A percentile compares a stretch with the other conserved stretches of the same genome.
Evolutionary conservation across 768 basidiomycete species (phyloP).

Genomic region (Paxillus ammoniavirescens): DNA sequence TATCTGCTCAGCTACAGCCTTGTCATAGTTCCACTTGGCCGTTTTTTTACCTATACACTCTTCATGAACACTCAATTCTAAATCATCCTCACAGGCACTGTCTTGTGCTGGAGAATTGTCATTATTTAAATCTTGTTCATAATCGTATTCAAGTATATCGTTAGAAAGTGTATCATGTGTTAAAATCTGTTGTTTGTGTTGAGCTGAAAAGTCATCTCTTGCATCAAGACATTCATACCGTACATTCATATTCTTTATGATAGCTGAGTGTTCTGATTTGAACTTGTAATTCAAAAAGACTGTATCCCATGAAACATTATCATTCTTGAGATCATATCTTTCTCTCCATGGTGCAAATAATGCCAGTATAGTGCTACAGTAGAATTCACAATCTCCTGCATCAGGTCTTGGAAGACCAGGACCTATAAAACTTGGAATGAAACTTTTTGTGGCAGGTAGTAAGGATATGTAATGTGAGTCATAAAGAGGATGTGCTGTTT

Average conservation of each 20-base stretch:
- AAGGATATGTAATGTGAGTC: background rate
- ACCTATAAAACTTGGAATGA: background rate
- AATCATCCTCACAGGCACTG: too few species aligned
- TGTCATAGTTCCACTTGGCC: background rate
- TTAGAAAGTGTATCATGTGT: background rate
- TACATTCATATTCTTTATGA: background rate
- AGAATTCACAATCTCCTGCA: background rate
- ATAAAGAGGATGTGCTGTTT: background rate
- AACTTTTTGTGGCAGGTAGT: background rate
- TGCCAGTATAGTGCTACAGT: background rate
- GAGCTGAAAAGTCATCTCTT: background rate
- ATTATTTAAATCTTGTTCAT: background rate
- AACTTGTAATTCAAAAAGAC: background rate
- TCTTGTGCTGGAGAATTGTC: background rate
- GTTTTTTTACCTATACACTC: background rate
- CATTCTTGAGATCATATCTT: background rate
- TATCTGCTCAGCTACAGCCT: background rate
- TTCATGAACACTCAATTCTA: too few species aligned
- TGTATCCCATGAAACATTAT: background rate
- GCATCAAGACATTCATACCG: background rate
- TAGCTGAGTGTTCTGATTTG: background rate
- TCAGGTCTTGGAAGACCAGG: background rate
- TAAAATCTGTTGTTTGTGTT: background rate
- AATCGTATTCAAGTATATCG: background rate
- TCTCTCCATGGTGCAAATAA: background rate